Evolutionary conservation across 352 stramenopile genomes (phyloP).

Genomic region (Phytophthora constricta): DNA sequence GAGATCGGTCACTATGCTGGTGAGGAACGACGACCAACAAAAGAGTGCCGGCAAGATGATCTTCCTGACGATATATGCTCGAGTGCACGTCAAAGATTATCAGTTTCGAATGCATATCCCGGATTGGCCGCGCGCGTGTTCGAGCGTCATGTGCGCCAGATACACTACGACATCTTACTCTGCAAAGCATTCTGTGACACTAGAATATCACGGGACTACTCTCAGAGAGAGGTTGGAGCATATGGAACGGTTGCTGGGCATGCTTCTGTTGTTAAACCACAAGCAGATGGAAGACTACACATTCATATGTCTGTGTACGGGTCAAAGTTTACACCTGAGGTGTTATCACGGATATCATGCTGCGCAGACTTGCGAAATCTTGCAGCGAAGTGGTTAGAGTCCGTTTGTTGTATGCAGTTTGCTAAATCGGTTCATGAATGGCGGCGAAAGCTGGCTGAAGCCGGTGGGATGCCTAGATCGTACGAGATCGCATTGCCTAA

Average conservation of each 20-base stretch:
- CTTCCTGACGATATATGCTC: not conserved
- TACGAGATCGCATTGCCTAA: not conserved
- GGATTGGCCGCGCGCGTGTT: not conserved
- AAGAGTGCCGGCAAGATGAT: not conserved
- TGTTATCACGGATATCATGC: not conserved
- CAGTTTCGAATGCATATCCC: not conserved
- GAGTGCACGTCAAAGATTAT: not conserved
- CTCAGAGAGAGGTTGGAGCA: not conserved
- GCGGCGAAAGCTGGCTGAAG: not conserved
- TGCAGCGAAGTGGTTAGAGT: not conserved
- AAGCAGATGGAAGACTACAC: constrained; percentile 8
- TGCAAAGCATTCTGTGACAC: not conserved
- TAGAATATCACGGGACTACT: not conserved
- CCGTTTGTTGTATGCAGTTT: not conserved
- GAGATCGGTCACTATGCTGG: no score
- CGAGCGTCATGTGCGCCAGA: not conserved
- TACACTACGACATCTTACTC: not conserved
- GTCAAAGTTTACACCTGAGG: constrained; percentile 4
- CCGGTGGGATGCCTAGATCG: not conserved
- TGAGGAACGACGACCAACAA: no score
- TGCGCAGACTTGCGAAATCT: not conserved
- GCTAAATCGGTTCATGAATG: not conserved
- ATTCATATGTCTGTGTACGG: constrained; percentile 12
- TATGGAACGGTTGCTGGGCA: constrained; percentile 6
- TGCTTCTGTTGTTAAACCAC: constrained; percentile 2